Evolutionary conservation across 2,329 filamentous ascomycete species (phyloP).

Genomic region (Ophidiomyces ophidiicola): DNA sequence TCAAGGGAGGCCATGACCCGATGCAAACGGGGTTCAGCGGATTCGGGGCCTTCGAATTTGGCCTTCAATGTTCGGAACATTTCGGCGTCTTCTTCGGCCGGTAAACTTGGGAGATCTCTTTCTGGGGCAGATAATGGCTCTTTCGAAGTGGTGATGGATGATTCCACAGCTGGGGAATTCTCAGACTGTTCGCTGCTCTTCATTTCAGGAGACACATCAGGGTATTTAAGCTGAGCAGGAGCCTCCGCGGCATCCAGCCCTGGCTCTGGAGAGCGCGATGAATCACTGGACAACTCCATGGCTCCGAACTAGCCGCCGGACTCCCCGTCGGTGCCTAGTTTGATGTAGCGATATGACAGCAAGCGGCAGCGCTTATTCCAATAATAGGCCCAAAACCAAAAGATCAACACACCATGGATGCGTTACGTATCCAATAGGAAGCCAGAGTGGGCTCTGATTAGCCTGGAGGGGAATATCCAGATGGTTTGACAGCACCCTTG

Average conservation of each 20-base stretch:
- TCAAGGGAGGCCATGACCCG: conserved; percentile 24
- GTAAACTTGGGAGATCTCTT: conserved; percentile 15
- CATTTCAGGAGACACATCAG: neutral
- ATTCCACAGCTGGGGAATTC: neutral
- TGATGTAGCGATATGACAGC: no score
- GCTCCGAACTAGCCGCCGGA: neutral
- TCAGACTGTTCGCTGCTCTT: neutral
- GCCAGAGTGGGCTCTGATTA: no score
- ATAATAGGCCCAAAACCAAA: no score
- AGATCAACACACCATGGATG: no score
- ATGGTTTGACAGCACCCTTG: no score
- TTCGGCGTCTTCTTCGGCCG: conserved; percentile 22
- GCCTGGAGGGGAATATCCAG: no score
- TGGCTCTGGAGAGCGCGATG: neutral
- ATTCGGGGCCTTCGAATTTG: conserved; percentile 21
- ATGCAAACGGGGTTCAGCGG: conserved; percentile 18
- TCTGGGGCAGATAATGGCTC: conserved; percentile 17
- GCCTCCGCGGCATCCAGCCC: neutral
- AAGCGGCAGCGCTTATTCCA: no score
- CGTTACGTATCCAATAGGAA: no score
- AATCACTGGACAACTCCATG: neutral
- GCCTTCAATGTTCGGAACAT: conserved; percentile 27
- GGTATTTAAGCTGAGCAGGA: conserved; percentile 6
- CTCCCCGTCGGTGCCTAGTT: neutral
- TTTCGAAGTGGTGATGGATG: neutral